Conservation (phyloP, 192 early-diverging fungal genomes). For the Linnemannia hyalina region DNA sequence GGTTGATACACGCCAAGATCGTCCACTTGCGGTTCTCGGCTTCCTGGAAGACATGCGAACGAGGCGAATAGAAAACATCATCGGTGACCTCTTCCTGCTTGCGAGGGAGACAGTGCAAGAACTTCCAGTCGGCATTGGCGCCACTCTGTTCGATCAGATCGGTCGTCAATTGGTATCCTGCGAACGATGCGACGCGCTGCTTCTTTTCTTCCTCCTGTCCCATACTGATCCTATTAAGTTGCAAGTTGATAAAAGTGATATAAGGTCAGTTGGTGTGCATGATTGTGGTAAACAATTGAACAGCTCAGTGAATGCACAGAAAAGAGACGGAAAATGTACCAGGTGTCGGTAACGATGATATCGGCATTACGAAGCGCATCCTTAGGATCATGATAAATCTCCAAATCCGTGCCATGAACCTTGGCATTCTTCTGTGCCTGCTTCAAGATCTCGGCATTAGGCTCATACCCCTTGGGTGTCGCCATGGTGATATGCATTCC, state of each 20-base stretch:
- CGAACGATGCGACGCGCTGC: constrained; percentile 83
- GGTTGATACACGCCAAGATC: constrained; percentile 87
- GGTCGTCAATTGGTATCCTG: constrained; percentile 90
- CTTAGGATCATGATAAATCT: constrained; percentile 76
- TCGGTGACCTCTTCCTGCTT: constrained; percentile 98
- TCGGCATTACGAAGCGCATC: constrained; percentile 87
- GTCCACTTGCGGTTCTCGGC: constrained; percentile 99
- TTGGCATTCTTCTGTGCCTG: constrained; percentile 76
- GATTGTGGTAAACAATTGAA: not conserved
- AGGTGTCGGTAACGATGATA: constrained; percentile 97
- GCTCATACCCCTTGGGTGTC: constrained; percentile 86
- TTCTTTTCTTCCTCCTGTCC: constrained; percentile 95
- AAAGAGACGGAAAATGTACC: constrained; percentile 61
- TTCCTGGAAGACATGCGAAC: constrained; percentile 96
- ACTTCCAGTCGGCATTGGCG: constrained; percentile 92
- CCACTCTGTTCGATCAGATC: constrained; percentile 83
- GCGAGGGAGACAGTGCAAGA: constrained; percentile 98
- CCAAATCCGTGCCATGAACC: constrained; percentile 60
- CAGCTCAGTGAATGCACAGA: not conserved
- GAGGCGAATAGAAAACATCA: constrained; percentile 92
- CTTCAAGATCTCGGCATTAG: constrained; percentile 76
- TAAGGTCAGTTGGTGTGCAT: not conserved
- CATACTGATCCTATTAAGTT: constrained; percentile 86
- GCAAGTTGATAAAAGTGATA: not conserved
- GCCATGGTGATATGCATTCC: constrained; percentile 87